phyloP scores from a whole-genome alignment of 2,329 filamentous ascomycete species.

The Colletotrichum tamarilloi region DNA sequence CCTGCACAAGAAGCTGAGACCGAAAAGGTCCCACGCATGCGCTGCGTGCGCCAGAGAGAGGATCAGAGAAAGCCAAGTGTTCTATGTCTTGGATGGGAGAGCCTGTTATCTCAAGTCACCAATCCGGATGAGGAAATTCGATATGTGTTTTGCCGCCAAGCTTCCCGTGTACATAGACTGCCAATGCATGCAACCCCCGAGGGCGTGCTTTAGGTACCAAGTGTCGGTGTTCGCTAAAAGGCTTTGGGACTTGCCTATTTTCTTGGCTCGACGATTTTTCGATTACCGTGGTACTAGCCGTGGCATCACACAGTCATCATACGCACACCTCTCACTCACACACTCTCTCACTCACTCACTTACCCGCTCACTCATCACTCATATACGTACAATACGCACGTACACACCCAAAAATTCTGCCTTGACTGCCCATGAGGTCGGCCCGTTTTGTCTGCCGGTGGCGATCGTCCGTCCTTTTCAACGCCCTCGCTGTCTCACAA shows the following conservation, averaged over 20 bases:
- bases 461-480: background rate
- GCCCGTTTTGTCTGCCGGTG: background rate
- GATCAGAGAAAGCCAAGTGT: slow-evolving; percentile 14
- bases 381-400: background rate
- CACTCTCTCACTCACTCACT: too few species aligned
- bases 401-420: background rate
- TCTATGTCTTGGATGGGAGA: background rate
- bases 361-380: background rate
- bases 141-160: slow-evolving; percentile 17
- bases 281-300: background rate
- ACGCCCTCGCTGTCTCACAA: background rate
- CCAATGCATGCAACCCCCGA: slow-evolving; percentile 23
- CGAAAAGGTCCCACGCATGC: background rate
- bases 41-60: slow-evolving; percentile 1
- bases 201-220: background rate
- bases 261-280: background rate
- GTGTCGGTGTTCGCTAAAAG: background rate
- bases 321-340: too few species aligned
- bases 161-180: background rate
- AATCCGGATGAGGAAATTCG: slow-evolving; percentile 19
- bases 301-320: too few species aligned
- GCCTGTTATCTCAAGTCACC: slow-evolving; percentile 23
- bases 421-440: background rate
- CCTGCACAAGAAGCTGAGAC: background rate
- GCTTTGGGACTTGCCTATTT: background rate